Percentiles rank a stretch among this genome's conserved stretches.
Evolutionary conservation across 306 rosid species (phyloP).

Genomic region (Carpinus fangiana): DNA sequence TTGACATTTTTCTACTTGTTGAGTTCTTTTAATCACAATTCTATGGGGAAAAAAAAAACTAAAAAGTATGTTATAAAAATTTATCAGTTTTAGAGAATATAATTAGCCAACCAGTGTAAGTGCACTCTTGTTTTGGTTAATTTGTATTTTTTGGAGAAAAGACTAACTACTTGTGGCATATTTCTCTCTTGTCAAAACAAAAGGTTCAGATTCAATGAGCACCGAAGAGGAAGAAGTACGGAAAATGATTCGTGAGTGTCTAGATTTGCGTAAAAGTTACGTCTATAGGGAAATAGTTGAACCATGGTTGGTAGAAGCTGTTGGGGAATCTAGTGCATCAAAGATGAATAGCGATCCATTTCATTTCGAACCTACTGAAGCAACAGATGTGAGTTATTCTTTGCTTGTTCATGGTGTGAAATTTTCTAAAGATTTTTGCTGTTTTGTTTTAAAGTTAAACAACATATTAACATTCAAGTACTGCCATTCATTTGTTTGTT

Average conservation of each 20-base stretch:
- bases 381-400: conserved; percentile 37
- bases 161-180: conserved; percentile 1
- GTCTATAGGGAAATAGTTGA: conserved; percentile 34
- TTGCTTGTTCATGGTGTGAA: not conserved
- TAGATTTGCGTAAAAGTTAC: conserved; percentile 43
- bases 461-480: conserved; percentile 13
- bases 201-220: conserved; percentile 27
- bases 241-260: conserved; percentile 39
- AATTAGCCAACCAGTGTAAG: not conserved
- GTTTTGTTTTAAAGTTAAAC: conserved; percentile 17
- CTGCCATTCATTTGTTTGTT: conserved; percentile 23
- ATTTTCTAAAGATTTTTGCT: conserved; percentile 9
- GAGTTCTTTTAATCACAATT: not conserved
- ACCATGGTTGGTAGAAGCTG: conserved; percentile 33
- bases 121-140: conserved; percentile 20
- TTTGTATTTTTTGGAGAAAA: not conserved
- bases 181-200: not conserved
- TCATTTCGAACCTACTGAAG: conserved; percentile 41
- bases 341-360: conserved; percentile 32
- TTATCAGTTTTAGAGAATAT: not conserved
- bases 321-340: conserved; percentile 12
- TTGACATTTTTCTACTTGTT: conserved; percentile 16
- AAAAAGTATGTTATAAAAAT: not conserved
- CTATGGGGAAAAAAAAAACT: too few species aligned
- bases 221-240: conserved; percentile 44